A percentile compares a stretch with the other conserved stretches of the same genome.
phyloP scores from a whole-genome alignment of 176 grass and related monocot species.

The Olyra latifolia region DNA sequence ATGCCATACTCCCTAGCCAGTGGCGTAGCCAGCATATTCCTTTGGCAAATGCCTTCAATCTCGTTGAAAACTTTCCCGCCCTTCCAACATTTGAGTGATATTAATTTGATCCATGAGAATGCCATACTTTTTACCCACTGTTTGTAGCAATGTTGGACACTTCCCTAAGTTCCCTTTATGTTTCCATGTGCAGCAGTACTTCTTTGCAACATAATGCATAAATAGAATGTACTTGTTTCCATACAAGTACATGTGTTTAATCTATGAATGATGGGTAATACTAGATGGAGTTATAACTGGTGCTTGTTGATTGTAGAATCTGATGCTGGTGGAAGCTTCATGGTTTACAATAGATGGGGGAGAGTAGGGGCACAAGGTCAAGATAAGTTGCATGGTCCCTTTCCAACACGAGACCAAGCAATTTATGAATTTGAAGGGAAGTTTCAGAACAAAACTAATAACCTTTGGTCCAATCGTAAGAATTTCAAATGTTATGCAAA shows the following conservation, averaged over 20 bases:
- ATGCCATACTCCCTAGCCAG: not conserved
- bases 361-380: conserved; percentile 85
- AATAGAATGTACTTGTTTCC: not conserved
- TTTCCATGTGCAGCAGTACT: not conserved
- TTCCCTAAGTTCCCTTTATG: conserved; percentile 4
- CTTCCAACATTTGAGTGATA: not conserved
- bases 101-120: conserved; percentile 12
- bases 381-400: conserved; percentile 75
- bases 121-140: not conserved
- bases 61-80: not conserved
- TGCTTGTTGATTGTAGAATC: conserved; percentile 60
- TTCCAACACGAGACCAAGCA: conserved; percentile 45
- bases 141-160: conserved; percentile 4
- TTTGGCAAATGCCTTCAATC: not conserved
- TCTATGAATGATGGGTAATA: conserved; percentile 12
- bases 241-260: not conserved
- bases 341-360: conserved; percentile 97
- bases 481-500: conserved; percentile 55
- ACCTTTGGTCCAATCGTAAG: conserved; percentile 66
- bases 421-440: conserved; percentile 73
- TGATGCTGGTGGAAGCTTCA: conserved; percentile 70
- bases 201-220: not conserved
- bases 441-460: conserved; percentile 82
- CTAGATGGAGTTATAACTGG: conserved; percentile 13
- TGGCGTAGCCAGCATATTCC: not conserved